Evolutionary conservation across 139 green algal genomes (phyloP).

Genomic region (Chlorella vulgaris): DNA sequence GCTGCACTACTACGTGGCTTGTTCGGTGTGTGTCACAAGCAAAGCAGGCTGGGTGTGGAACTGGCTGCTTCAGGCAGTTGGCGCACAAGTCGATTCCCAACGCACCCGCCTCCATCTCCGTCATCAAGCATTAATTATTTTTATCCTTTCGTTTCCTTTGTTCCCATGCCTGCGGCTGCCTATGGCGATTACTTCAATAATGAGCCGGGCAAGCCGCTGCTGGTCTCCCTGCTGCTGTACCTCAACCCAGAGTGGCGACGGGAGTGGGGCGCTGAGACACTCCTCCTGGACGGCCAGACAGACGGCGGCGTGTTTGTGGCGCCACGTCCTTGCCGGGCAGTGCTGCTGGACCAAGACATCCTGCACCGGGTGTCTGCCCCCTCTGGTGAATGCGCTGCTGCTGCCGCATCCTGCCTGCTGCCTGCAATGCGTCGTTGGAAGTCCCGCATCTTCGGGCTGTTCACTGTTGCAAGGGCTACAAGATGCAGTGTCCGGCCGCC

Average conservation of each 20-base stretch:
- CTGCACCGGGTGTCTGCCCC: constrained; percentile 64
- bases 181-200: constrained; percentile 84
- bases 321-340: constrained; percentile 53
- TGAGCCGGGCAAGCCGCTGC: constrained; percentile 78
- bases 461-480: no score
- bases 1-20: not conserved
- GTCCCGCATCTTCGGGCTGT: no score
- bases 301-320: constrained; percentile 72
- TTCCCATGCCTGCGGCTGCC: not conserved
- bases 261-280: constrained; percentile 80
- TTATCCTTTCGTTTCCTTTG: not conserved
- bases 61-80: no score
- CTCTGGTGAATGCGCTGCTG: not conserved
- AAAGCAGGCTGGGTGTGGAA: no score
- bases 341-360: constrained; percentile 73
- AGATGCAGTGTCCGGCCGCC: no score
- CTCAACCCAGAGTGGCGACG: constrained; percentile 74
- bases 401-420: not conserved
- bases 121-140: no score
- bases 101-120: no score
- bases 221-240: constrained; percentile 87
- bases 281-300: constrained; percentile 75
- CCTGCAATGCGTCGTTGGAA: not conserved
- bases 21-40: no score
- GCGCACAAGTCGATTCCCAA: no score